Base-by-base conservation (phyloP, 2,329 filamentous ascomycete species). In the Fusarium pseudoanthophilum region DNA sequence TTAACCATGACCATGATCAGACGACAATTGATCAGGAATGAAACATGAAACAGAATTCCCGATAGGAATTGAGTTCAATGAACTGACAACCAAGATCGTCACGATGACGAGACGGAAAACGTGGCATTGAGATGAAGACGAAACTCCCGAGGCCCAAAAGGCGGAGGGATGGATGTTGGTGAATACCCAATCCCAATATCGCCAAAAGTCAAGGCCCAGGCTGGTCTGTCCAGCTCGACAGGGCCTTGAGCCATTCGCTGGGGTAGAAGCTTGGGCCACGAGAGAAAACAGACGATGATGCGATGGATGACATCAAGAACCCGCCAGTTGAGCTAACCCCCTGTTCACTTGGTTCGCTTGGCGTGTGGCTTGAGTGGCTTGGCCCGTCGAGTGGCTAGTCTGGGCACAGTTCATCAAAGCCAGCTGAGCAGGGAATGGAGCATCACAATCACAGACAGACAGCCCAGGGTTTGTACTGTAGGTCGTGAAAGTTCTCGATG, bases 231-330 rank as follows among this genome's bases (percentile, higher is more conserved):
- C 72, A 75, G 72, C 72, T 75, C 40, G 59, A 71, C 69, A 69
- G 69, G 72, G 72, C 55, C 49, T 51, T n/a, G 42, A 58, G 20
- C 24, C 32, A 21, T 43, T 46, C 16, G 48, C 37, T 45, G 51
- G 49, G 57, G 46, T 53, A 48, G 26, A 59, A 72, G 61, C 55
- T 67, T 71, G 72, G 66, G 45, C 64, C 59, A 57, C 24, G 24
- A 30, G 60, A 45, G 32, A 39, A 61, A 26, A 37, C 49, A 53
- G 61, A 63, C 40, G 42, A 77, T 59, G 71, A 73, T 70, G 64
- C 63, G 72, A 67, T 76, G 70, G 59, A 78, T 78, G 76, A 78
- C 76, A 78, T 78, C 75, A 78, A 71, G 42, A 53, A 46, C 60
- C 66, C 49, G 56, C 62, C 51, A 48, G 61, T 62, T 71, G 59